phyloP scores from a whole-genome alignment of 1,139 yeast genomes.

The Pichia sp. region DNA sequence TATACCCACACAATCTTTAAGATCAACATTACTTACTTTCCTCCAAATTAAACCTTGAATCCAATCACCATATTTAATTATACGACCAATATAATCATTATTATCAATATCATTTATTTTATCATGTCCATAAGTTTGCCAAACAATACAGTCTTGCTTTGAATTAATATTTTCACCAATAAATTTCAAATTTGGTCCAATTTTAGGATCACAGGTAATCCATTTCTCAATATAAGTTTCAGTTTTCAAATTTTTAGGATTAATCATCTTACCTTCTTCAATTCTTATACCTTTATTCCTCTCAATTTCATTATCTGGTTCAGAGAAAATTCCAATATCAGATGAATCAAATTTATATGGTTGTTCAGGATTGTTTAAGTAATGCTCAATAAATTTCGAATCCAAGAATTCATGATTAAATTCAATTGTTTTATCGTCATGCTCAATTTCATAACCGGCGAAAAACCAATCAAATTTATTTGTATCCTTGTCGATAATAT shows the following conservation, averaged over 20 bases:
- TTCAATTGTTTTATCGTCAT: conserved; percentile 18
- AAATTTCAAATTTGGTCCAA: not conserved
- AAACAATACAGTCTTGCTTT: conserved; percentile 32
- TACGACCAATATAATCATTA: conserved; percentile 33
- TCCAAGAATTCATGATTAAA: conserved; percentile 27
- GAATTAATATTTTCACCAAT: not conserved
- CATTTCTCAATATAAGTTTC: conserved; percentile 50
- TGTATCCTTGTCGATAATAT: too few species aligned
- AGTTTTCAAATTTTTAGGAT: conserved; percentile 38
- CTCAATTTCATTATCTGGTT: conserved; percentile 43
- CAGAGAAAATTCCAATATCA: conserved; percentile 23
- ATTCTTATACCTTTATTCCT: conserved; percentile 36
- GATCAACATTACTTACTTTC: not conserved
- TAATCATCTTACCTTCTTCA: conserved; percentile 49
- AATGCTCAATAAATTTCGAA: conserved; percentile 16
- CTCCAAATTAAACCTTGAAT: conserved; percentile 44
- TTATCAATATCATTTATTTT: conserved; percentile 8
- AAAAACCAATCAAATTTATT: conserved; percentile 40
- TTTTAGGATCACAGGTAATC: conserved; percentile 42
- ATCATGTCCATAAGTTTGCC: conserved; percentile 25
- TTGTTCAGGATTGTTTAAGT: conserved; percentile 5
- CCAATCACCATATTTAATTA: conserved; percentile 48
- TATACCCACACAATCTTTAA: conserved; percentile 17
- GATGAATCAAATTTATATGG: too few species aligned
- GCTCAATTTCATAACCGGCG: conserved; percentile 28